Evolutionary conservation across 768 basidiomycete species (phyloP), one percentile per base, ranked within the genome.

Genomic region (Xerocomellus amylosporus): DNA sequence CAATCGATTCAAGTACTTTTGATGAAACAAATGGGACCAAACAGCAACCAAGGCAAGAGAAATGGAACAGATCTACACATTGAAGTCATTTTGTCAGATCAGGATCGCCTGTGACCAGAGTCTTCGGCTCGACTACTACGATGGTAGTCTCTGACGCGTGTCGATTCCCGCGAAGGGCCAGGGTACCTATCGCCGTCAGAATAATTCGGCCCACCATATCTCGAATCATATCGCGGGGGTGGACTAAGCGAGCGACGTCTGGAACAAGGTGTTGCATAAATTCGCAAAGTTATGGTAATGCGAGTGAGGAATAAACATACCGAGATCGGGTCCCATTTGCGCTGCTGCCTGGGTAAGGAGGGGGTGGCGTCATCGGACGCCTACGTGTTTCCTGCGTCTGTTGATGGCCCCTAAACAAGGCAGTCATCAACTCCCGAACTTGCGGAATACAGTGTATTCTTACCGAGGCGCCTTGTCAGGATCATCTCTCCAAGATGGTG

Each of bases 221-320:
- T 86, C 47, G 74, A 69, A 22, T 69, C 63, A 46, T 81, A 73
- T 40, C 82, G 76, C 53, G 79, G 72, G 56, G 80, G 78, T 55
- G 81, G 82, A 62, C 88, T 90, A 62, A 83, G 78, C 33, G 89
- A 91, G 49, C 88, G 85, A 61, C 88, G 85, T 53, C 87, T 87
- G 55, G 28, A 22, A 49, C 19, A 48, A 38, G 19, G 24, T 42
- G 24, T 50, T 36, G 10, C 4, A 42, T 55, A 22, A 56, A 19
- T 15, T n/a, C 5, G 22, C 2, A 20, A 0, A 17, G 3, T 13
- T 5, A 24, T 3, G 15, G 2, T 10, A 4, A 24, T 2, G n/a
- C 41, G 20, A 55, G 49, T 5, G 55, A 38, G 26, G 17, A 46
- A 40, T 42, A 46, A 42, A 26, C 59, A 42, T 22, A 75, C 84